Base-by-base conservation (phyloP, 129 eudicot species). In the Flaveria ramosissima region DNA sequence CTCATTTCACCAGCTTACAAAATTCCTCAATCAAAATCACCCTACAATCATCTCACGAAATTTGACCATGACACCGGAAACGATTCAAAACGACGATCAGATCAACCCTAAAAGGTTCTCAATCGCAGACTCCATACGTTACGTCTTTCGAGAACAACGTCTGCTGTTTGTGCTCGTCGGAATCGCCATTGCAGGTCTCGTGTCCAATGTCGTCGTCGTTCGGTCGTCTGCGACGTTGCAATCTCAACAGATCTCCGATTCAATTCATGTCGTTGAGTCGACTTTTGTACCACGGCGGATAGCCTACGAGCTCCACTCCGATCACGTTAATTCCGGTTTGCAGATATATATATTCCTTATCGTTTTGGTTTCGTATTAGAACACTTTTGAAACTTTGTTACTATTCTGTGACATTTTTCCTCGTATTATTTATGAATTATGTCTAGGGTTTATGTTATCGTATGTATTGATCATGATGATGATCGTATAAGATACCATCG, bases 151-250 rank as follows among this genome's bases (percentile, higher is more conserved):
- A n/a, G 71, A 78, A 73, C 88, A 85, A 77, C 85, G 88, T 3
- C 7, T 81, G 0, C 36, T 85, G 13, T 85, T 81, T 52, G 50
- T 89, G 10, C 55, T 89, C 48, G 17, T 86, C 47, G 93, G 93
- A 55, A 76, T 89, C 52, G 77, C 81, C 57, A 80, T 90, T 76
- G 68, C 90, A 2, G 82, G 80, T 60, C 41, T 84, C 17, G 32
- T 86, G 6, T 88, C 84, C 68, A 70, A 68, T 50, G 55, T 85
- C 24, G n/a, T 85, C 20, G 59, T 75, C 61, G 19, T 83, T 55
- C 16, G 52, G 52, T 72, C 87, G n/a, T 20, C 77, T 8, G 39
- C 45, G 21, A 19, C 72, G 8, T 30, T 32, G 51, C 78, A 64
- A 4, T 51, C 74, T 1, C 59, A 73, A 56, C 79, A 26, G 9